Conservation (phyloP, 257 asterid genomes). For the Fraxinus anomala region DNA sequence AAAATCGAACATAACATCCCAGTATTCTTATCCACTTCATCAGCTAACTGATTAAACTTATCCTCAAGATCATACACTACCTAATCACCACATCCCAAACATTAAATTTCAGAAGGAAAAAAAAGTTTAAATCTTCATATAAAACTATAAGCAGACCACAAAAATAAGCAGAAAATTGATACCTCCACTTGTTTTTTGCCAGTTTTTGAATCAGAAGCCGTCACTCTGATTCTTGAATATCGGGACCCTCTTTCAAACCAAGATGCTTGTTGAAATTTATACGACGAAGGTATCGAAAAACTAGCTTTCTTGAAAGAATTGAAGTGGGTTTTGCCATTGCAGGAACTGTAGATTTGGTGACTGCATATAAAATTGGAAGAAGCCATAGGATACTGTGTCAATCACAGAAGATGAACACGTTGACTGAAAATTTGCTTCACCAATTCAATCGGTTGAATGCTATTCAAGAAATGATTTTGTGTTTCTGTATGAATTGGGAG, state of each 20-base stretch:
- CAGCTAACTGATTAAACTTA: slow-evolving; percentile 61
- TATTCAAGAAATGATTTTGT: neutral
- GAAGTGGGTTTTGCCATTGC: slow-evolving; percentile 41
- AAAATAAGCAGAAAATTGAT: neutral
- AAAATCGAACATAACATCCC: slow-evolving; percentile 52
- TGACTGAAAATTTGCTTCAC: neutral
- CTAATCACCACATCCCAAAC: slow-evolving; percentile 35
- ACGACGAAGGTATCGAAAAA: slow-evolving; percentile 39
- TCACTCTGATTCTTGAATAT: slow-evolving; percentile 42
- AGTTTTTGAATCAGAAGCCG: slow-evolving; percentile 59
- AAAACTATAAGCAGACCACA: neutral
- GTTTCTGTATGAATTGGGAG: slow-evolving; percentile 9
- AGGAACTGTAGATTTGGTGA: slow-evolving; percentile 42
- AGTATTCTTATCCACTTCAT: slow-evolving; percentile 75
- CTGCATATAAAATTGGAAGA: slow-evolving; percentile 55
- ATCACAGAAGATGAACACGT: slow-evolving; percentile 6
- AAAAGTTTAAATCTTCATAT: neutral
- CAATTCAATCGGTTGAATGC: neutral
- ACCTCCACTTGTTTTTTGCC: slow-evolving; percentile 71
- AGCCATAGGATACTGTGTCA: slow-evolving; percentile 44
- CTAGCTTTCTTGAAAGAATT: slow-evolving; percentile 44
- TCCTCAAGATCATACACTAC: slow-evolving; percentile 62
- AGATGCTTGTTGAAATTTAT: slow-evolving; percentile 37
- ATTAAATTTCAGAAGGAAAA: slow-evolving; percentile 1
- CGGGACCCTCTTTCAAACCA: slow-evolving; percentile 34